Evolutionary conservation across 352 stramenopile genomes (phyloP), one percentile per base, ranked within the genome.

Genomic region (Blastocystis sp.): DNA sequence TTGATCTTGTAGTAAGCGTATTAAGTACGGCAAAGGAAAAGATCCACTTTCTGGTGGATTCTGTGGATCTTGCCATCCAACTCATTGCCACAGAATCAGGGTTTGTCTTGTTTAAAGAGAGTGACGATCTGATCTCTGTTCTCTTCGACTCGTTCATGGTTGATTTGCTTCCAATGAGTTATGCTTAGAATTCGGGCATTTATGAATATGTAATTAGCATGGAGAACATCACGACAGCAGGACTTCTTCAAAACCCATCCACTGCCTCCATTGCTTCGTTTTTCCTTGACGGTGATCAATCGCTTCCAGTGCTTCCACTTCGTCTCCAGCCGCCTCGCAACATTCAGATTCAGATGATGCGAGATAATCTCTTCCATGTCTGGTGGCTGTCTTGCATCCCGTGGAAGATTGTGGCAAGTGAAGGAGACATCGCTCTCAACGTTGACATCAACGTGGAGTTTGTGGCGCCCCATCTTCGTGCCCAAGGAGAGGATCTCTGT

Each of bases 101-200:
- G 3, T 80, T 80, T 64, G 13, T 43, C 0, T 43, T 80, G 70
- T 80, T 62, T 41, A 53, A 80, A 7, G 50, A 62, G 1, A n/a
- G 39, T 3, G 39, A 47, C n/a, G 23, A 63, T n/a, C 39, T 62
- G 34, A 20, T 80, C 34, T 80, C 70, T 18, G 3, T 50, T 15
- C 50, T n/a, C 26, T 63, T 80, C 55, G 43, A 80, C 26, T 41
- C 53, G 2, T 80, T 80, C n/a, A 80, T 80, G 70, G 70, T 80
- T 23, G n/a, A 45, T 26, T 9, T 77, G 4, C n/a, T 43, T 29
- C 2, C 26, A 11, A 20, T 20, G 29, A n/a, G 6, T 37, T n/a
- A 18, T 45, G 9, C 41, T 11, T 62, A 80, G 70, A 47, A 63
- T 18, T 34, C n/a, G 34, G 70, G 43, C 20, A 80, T 80, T 41